Evolutionary conservation across 371 early-diverging fungal species (phyloP), one percentile per base, ranked within the genome.

Genomic region (Syncephalastrum monosporum): DNA sequence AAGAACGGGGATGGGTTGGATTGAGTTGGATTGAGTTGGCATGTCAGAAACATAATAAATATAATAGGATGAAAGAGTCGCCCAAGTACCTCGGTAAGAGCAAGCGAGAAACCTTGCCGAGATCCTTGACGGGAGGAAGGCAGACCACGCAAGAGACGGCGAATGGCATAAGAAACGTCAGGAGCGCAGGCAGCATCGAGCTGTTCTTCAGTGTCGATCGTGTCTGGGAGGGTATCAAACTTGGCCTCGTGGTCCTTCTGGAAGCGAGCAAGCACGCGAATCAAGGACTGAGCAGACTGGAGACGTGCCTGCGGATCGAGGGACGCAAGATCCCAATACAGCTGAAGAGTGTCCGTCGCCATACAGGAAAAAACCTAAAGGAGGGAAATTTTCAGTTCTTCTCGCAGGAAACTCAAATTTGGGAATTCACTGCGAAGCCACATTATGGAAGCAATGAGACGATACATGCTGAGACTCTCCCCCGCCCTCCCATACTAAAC

Each of bases 91-190:
- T 96, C 96, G 4, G 94, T 90, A 55, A 97, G 79, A n/a, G 93
- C 94, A 29, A 95, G 75, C 5, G 95, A 85, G 69, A 94, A 97
- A 14, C 98, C 98, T 64, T 96, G 96, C 55, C 98, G 81, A 17
- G 98, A 96, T 38, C 89, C 95, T 59, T 92, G 89, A 55, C 96
- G 83, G 8, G 92, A 85, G 55, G 91, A 91, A 23, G 93, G 82
- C 53, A 97, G 77, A 65, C 98, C 98, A 55, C 91, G 77, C 50
- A 95, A 67, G 48, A 97, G 81, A 63, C 98, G 88, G 64, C 87
- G 87, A n/a, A 96, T 68, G 5, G 90, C 91, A 65, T 97, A 97
- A 7, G 88, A 69, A 12, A 96, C 91, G 60, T 95, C 95, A 27
- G 85, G 82, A 50, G 79, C 73, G 59, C 79, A 78, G 46, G 82